Conservation (phyloP, 768 basidiomycete species). For the Cystofilobasidium ferigula region DNA sequence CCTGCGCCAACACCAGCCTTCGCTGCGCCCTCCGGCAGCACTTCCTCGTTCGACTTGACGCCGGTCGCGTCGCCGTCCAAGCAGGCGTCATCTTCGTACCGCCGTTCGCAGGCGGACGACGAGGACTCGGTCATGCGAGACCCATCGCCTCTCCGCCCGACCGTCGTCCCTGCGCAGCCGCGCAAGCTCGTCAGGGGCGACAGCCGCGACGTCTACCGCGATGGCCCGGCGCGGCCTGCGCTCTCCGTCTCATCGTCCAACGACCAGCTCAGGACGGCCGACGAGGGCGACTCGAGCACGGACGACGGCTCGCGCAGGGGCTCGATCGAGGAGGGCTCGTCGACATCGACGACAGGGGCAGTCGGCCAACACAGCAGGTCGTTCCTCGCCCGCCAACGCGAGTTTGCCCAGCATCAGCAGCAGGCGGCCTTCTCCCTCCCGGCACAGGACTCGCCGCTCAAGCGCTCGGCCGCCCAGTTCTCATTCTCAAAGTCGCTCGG, state of each 20-base stretch:
- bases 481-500: constrained; percentile 13
- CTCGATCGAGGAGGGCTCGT: constrained; percentile 6
- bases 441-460: constrained; percentile 7
- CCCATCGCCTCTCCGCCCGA: background rate
- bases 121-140: background rate
- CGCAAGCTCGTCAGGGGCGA: background rate
- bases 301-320: constrained; percentile 11
- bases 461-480: constrained; percentile 1
- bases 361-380: background rate
- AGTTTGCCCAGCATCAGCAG: background rate
- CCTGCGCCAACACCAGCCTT: too few species aligned
- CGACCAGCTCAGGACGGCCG: constrained; percentile 5
- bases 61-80: background rate
- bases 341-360: too few species aligned
- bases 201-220: background rate
- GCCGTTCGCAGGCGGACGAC: background rate
- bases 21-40: background rate
- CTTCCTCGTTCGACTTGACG: background rate
- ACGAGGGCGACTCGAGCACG: background rate
- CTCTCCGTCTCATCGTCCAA: background rate
- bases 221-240: background rate
- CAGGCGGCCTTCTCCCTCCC: background rate
- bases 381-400: background rate
- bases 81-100: background rate
- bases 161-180: too few species aligned